A percentile compares a stretch with the other conserved stretches of the same genome.
Conservation (phyloP, 805 yeast species). For the Candida stauntonica region DNA sequence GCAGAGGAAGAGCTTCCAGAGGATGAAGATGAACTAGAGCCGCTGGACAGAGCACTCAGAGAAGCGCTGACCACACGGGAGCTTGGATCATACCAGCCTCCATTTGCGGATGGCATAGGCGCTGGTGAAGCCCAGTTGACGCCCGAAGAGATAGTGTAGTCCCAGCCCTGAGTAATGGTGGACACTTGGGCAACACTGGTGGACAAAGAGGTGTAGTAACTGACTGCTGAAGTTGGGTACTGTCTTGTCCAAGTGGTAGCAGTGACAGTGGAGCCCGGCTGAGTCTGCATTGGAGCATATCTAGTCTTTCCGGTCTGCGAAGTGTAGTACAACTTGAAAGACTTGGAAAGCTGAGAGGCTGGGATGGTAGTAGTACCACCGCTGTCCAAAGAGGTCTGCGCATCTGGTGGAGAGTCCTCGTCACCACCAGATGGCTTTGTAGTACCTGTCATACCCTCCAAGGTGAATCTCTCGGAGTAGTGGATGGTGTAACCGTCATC, state of each 20-base stretch:
- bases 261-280: constrained; percentile 73
- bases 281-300: constrained; percentile 91
- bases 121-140: constrained; percentile 73
- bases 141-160: constrained; percentile 58
- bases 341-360: constrained; percentile 41
- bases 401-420: constrained; percentile 34
- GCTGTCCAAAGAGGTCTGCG: constrained; percentile 32
- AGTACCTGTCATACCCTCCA: constrained; percentile 72
- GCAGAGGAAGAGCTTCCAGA: not conserved
- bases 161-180: constrained; percentile 85
- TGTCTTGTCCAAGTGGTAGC: constrained; percentile 58
- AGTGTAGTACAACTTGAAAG: constrained; percentile 68
- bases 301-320: constrained; percentile 73
- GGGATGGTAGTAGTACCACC: constrained; percentile 32
- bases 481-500: constrained; percentile 49
- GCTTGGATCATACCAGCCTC: constrained; percentile 62
- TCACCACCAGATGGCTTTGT: constrained; percentile 40
- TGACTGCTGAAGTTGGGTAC: constrained; percentile 64
- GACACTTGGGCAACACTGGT: constrained; percentile 38
- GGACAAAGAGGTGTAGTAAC: constrained; percentile 48
- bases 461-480: constrained; percentile 60
- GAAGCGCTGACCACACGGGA: constrained; percentile 13
- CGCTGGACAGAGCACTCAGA: constrained; percentile 6
- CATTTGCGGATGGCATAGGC: constrained; percentile 54
- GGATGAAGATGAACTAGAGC: not conserved